Percentiles rank a stretch among this genome's conserved stretches.
These are phyloP conservation scores for Leccinum truebloodii DNA, from an alignment of 768 basidiomycete species.

Conservation along the genomic window DNA sequence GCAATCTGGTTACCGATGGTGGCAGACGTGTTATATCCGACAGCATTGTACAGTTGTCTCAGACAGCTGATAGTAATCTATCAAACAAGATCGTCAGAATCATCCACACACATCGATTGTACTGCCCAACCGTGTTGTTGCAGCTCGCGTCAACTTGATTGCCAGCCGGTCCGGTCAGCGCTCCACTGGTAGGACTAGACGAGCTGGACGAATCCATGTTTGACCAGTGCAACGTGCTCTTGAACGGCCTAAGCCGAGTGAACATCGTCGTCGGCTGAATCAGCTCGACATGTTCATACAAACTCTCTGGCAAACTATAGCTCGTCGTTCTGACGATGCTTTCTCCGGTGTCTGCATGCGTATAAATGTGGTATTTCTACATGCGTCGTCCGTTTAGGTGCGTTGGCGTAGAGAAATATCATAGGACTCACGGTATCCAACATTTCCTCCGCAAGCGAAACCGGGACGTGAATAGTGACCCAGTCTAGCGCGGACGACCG, in stretches of 20 bases:
- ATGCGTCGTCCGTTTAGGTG: background rate
- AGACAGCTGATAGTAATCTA: conserved; percentile 55
- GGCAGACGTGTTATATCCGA: conserved; percentile 44
- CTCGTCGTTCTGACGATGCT: conserved; percentile 60
- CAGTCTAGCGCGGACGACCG: conserved; percentile 71
- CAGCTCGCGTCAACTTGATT: conserved; percentile 48
- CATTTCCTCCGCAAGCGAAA: conserved; percentile 65
- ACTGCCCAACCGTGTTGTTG: conserved; percentile 34
- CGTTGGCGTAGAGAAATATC: background rate
- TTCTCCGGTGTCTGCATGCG: conserved; percentile 53
- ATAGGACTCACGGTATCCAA: conserved; percentile 56
- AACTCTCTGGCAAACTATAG: conserved; percentile 62
- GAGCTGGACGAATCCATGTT: conserved; percentile 8
- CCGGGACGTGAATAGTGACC: conserved; percentile 59
- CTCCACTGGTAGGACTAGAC: conserved; percentile 5
- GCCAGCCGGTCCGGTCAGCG: conserved; percentile 34
- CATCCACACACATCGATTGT: background rate
- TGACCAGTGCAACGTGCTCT: conserved; percentile 40
- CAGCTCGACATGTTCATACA: conserved; percentile 63
- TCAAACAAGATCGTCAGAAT: background rate
- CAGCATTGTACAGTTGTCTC: conserved; percentile 55
- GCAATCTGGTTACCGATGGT: conserved; percentile 50
- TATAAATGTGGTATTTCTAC: conserved; percentile 66
- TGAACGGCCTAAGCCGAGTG: conserved; percentile 45
- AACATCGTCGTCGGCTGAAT: conserved; percentile 77